These are phyloP conservation scores for Xylaria cubensis DNA, from an alignment of 495 filamentous ascomycete genomes.

Conservation along the genomic window DNA sequence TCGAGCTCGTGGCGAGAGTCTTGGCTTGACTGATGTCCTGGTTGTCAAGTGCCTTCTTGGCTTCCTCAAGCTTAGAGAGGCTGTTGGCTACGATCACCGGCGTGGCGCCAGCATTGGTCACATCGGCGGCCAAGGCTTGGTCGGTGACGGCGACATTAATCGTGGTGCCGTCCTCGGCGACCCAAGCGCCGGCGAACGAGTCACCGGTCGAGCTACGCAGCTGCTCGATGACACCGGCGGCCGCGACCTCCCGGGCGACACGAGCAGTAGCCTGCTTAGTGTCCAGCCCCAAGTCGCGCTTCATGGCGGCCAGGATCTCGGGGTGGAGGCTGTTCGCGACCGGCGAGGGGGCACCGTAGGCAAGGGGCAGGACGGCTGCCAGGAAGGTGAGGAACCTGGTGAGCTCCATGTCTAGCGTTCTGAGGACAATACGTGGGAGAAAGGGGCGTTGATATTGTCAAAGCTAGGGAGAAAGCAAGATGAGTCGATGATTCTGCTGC, in stretches of 20 bases:
- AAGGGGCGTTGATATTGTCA: slow-evolving; percentile 29
- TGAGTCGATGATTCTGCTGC: slow-evolving; percentile 34
- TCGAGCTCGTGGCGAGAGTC: slow-evolving; percentile 31
- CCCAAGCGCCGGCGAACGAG: slow-evolving; percentile 38
- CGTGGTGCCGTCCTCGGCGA: slow-evolving; percentile 36
- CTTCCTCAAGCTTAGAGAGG: slow-evolving; percentile 38
- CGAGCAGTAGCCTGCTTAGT: slow-evolving; percentile 35
- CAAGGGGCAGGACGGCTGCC: slow-evolving; percentile 37
- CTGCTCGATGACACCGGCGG: slow-evolving; percentile 35
- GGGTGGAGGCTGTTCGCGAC: slow-evolving; percentile 36
- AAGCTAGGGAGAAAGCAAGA: slow-evolving; percentile 33
- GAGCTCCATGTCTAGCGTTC: slow-evolving; percentile 39
- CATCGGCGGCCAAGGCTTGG: slow-evolving; percentile 33
- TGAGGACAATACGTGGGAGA: slow-evolving; percentile 31
- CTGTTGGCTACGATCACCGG: slow-evolving; percentile 35
- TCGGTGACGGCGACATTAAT: slow-evolving; percentile 35
- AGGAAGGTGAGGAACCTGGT: slow-evolving; percentile 37
- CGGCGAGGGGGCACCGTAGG: slow-evolving; percentile 37
- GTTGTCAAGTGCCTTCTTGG: slow-evolving; percentile 37
- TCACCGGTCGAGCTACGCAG: slow-evolving; percentile 33
- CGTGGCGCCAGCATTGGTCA: slow-evolving; percentile 36
- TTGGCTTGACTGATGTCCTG: slow-evolving; percentile 37
- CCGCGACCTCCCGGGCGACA: slow-evolving; percentile 34
- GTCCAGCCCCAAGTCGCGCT: slow-evolving; percentile 39
- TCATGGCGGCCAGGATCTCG: slow-evolving; percentile 39